These are phyloP conservation scores for Batkoa obscura DNA, from an alignment of 371 early-diverging fungal species.

Conservation along the genomic window DNA sequence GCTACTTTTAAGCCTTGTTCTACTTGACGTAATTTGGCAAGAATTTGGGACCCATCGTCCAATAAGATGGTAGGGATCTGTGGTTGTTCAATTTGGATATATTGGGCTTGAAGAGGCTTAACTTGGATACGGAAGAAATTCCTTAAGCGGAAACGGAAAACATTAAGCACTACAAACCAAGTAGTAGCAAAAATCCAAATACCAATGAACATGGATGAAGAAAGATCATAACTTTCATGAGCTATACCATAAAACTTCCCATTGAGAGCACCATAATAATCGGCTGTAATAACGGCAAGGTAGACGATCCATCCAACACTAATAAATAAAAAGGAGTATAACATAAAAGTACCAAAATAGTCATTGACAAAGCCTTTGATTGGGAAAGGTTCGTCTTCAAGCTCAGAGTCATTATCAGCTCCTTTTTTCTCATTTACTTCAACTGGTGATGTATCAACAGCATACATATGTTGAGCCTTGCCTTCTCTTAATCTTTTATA, in stretches of 20 bases:
- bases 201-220: constrained; percentile 38
- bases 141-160: constrained; percentile 18
- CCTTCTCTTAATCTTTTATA: constrained; percentile 17
- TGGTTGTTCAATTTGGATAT: constrained; percentile 39
- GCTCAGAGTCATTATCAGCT: neutral
- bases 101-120: constrained; percentile 21
- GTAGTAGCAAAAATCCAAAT: constrained; percentile 15
- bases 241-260: constrained; percentile 20
- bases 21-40: constrained; percentile 14
- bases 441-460: too few relatives aligned
- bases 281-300: constrained; percentile 37
- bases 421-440: constrained; percentile 5
- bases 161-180: constrained; percentile 34
- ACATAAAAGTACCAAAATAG: constrained; percentile 29
- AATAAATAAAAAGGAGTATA: constrained; percentile 24
- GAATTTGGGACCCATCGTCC: constrained; percentile 20
- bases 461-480: neutral
- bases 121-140: constrained; percentile 43
- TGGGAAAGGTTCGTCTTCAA: constrained; percentile 15
- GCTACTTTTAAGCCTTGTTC: constrained; percentile 12
- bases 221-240: constrained; percentile 22
- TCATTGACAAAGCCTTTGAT: constrained; percentile 43
- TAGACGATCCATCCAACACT: constrained; percentile 44
- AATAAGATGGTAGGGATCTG: constrained; percentile 27
- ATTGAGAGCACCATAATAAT: constrained; percentile 36